Evolutionary conservation across 106 monocot genomes (phyloP).

Genomic region (Iris macrosiphon): DNA sequence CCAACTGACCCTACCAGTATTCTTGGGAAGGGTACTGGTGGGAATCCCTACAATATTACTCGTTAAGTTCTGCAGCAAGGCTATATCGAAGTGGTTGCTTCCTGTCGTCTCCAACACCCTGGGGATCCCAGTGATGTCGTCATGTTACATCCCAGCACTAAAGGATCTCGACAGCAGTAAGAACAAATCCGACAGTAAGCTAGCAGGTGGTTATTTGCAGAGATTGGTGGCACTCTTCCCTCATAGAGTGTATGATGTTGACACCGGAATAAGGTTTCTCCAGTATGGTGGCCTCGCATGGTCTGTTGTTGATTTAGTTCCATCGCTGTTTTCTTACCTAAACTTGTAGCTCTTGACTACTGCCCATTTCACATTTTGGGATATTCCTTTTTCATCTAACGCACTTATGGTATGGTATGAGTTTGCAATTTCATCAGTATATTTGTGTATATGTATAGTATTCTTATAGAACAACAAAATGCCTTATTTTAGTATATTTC

Average conservation of each 20-base stretch:
- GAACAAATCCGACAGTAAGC: slow-evolving; percentile 25
- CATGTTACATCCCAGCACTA: slow-evolving; percentile 64
- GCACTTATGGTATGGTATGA: too few species aligned
- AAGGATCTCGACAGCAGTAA: slow-evolving; percentile 33
- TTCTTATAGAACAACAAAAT: too few species aligned
- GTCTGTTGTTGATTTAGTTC: slow-evolving; percentile 75
- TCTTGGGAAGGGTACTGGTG: slow-evolving; percentile 43
- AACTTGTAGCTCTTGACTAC: too few species aligned
- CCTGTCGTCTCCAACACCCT: slow-evolving; percentile 67
- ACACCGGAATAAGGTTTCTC: slow-evolving; percentile 77
- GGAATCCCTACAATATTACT: slow-evolving; percentile 76
- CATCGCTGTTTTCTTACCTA: slow-evolving; percentile 49
- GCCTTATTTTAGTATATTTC: too few species aligned
- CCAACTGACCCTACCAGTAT: slow-evolving; percentile 28
- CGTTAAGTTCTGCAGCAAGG: slow-evolving; percentile 92
- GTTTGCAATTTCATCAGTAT: too few species aligned
- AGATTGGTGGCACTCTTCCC: slow-evolving; percentile 37
- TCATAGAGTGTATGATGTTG: slow-evolving; percentile 68
- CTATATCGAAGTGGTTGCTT: slow-evolving; percentile 73
- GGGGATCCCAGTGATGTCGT: slow-evolving; percentile 65
- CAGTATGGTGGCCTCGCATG: slow-evolving; percentile 84
- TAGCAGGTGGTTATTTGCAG: slow-evolving; percentile 38
- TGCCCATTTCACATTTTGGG: too few species aligned
- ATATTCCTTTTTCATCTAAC: too few species aligned
- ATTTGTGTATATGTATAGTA: too few species aligned